Evolutionary conservation across 495 filamentous ascomycete species (phyloP).

Genomic region (Staphylotrichum longicolle): DNA sequence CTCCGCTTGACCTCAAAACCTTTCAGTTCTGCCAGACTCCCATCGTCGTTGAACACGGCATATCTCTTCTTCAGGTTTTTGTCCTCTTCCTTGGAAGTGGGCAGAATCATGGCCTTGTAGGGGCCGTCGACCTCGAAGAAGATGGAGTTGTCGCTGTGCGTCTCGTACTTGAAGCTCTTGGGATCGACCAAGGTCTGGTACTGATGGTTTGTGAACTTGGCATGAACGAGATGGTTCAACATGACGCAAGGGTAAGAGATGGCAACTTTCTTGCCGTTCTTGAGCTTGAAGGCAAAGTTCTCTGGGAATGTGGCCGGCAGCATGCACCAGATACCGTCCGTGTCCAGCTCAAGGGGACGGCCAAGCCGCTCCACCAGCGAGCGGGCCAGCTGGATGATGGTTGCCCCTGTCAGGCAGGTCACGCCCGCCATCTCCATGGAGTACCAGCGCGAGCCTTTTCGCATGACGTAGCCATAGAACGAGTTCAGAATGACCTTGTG

Average conservation of each 20-base stretch:
- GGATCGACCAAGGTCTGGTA: constrained; percentile 87
- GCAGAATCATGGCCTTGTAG: constrained; percentile 95
- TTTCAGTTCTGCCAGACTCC: constrained; percentile 93
- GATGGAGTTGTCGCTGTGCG: constrained; percentile 96
- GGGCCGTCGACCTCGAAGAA: constrained; percentile 99
- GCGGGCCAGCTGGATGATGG: constrained; percentile 95
- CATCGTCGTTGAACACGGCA: constrained; percentile 98
- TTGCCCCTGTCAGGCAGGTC: constrained; percentile 93
- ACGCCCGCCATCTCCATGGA: constrained; percentile 99
- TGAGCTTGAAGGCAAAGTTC: constrained; percentile 90
- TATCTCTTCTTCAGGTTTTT: constrained; percentile 99
- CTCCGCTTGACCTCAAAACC: constrained; percentile 97
- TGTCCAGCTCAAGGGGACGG: constrained; percentile 94
- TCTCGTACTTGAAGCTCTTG: constrained; percentile 82
- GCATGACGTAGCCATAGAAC: constrained; percentile 99
- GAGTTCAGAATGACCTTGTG: constrained; percentile 99
- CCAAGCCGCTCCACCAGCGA: constrained; percentile 93
- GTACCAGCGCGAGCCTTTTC: constrained; percentile 98
- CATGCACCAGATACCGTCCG: constrained; percentile 99
- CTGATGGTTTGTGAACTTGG: constrained; percentile 91
- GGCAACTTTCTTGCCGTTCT: constrained; percentile 89
- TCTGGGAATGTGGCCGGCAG: constrained; percentile 95
- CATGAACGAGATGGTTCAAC: constrained; percentile 97
- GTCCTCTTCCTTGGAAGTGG: constrained; percentile 96
- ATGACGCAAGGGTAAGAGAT: constrained; percentile 99